Conservation (phyloP, 306 rosid genomes). For the Hippophae gyantsensis region DNA sequence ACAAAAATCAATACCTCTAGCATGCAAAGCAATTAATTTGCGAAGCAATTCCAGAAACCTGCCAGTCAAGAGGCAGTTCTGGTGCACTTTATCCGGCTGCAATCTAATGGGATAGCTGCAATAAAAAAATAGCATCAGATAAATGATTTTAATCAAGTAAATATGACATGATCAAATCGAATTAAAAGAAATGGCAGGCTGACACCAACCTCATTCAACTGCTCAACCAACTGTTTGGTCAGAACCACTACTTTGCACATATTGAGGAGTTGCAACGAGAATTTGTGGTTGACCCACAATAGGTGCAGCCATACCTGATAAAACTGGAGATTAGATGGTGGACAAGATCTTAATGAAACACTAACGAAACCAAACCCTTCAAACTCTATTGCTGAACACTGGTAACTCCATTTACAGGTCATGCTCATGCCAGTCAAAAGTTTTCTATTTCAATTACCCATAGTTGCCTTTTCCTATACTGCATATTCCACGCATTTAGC, state of each 20-base stretch:
- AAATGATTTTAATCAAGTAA: constrained; percentile 6
- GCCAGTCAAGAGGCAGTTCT: constrained; percentile 97
- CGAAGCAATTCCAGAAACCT: constrained; percentile 94
- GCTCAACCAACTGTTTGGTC: constrained; percentile 82
- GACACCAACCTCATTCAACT: constrained; percentile 54
- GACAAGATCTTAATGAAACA: too few species aligned
- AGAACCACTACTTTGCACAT: constrained; percentile 67
- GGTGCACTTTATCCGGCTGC: constrained; percentile 99
- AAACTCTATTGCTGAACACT: too few species aligned
- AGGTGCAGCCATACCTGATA: constrained; percentile 63
- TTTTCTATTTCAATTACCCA: too few species aligned
- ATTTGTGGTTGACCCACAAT: constrained; percentile 78
- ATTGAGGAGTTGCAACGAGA: constrained; percentile 68
- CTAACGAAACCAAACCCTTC: too few species aligned
- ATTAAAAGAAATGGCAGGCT: neutral
- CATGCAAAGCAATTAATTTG: constrained; percentile 87
- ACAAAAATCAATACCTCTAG: constrained; percentile 56
- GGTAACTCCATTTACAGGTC: too few species aligned
- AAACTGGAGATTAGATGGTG: neutral
- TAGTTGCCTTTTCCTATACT: too few species aligned
- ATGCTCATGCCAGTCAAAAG: too few species aligned
- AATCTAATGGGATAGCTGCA: constrained; percentile 66
- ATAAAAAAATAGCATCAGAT: neutral
- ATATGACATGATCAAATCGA: neutral
- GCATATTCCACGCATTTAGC: too few species aligned